A percentile compares a stretch with the other conserved stretches of the same genome.
These are phyloP conservation scores for Pyrenophora graminea DNA, from an alignment of 2,329 filamentous ascomycete species.

Conservation along the genomic window DNA sequence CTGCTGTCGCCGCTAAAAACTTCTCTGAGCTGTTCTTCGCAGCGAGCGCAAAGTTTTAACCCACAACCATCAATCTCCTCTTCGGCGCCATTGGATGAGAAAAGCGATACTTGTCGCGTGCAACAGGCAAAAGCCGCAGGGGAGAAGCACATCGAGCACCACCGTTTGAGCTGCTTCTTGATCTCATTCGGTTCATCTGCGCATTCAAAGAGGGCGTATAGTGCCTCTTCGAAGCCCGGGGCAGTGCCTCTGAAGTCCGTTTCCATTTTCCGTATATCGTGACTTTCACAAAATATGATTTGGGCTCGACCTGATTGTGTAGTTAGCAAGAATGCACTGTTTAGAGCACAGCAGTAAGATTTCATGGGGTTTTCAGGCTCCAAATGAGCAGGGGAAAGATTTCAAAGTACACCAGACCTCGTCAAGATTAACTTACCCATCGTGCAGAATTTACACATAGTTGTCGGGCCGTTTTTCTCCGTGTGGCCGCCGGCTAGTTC, in stretches of 20 bases:
- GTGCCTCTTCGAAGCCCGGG: constrained; percentile 11
- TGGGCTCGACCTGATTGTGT: constrained; percentile 22
- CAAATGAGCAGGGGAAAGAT: too few species aligned
- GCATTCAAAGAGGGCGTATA: constrained; percentile 16
- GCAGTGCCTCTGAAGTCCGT: background rate
- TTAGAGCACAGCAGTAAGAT: too few species aligned
- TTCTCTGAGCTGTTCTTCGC: constrained; percentile 17
- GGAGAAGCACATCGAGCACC: constrained; percentile 41
- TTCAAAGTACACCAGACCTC: background rate
- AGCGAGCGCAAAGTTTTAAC: constrained; percentile 28
- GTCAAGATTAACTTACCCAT: background rate
- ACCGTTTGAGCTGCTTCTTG: constrained; percentile 25
- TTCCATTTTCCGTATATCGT: constrained; percentile 16
- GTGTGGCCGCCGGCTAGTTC: constrained; percentile 48
- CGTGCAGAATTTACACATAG: constrained; percentile 34
- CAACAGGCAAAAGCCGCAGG: constrained; percentile 24
- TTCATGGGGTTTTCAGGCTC: too few species aligned
- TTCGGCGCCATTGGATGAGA: constrained; percentile 3
- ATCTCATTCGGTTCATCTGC: constrained; percentile 8
- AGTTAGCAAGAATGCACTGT: background rate
- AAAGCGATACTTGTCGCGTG: constrained; percentile 8
- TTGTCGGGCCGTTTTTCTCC: constrained; percentile 25
- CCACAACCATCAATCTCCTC: constrained; percentile 31
- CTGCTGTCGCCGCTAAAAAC: constrained; percentile 14
- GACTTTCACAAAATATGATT: constrained; percentile 25